phyloP scores from a whole-genome alignment of 768 basidiomycete genomes.

The Mycena vitilis region DNA sequence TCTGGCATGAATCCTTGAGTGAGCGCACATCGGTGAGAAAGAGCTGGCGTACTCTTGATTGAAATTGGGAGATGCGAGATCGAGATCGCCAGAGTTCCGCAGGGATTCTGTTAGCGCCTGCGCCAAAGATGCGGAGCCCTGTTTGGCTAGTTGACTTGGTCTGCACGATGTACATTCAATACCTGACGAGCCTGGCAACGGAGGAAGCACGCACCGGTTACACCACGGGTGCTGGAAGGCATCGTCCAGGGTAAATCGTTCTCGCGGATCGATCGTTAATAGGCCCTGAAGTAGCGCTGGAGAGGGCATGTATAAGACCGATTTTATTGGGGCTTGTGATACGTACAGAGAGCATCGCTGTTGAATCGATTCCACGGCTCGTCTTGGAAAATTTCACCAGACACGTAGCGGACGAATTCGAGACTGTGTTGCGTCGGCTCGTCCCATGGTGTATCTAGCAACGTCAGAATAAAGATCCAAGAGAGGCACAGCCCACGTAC shows the following conservation, averaged over 20 bases:
- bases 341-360: conserved; percentile 70
- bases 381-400: conserved; percentile 78
- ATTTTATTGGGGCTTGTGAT: not conserved
- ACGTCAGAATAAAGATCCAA: conserved; percentile 1
- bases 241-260: conserved; percentile 72
- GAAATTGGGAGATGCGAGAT: conserved; percentile 71
- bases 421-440: conserved; percentile 84
- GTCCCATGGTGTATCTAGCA: conserved; percentile 97
- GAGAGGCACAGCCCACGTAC: conserved; percentile 58
- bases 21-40: not conserved
- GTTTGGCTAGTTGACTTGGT: conserved; percentile 74
- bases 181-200: not conserved
- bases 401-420: conserved; percentile 83
- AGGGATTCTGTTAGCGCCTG: conserved; percentile 77
- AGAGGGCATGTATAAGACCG: conserved; percentile 36
- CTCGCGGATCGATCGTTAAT: conserved; percentile 74
- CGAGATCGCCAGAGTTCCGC: conserved; percentile 78
- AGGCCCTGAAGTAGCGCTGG: conserved; percentile 82
- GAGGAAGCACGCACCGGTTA: conserved; percentile 58
- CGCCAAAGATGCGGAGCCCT: conserved; percentile 66
- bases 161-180: conserved; percentile 46
- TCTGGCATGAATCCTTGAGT: conserved; percentile 6
- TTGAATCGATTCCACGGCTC: conserved; percentile 84
- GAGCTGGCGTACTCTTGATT: conserved; percentile 42
- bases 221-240: conserved; percentile 76